phyloP scores from a whole-genome alignment of 352 stramenopile genomes.

The Globisporangium apiculatum region DNA sequence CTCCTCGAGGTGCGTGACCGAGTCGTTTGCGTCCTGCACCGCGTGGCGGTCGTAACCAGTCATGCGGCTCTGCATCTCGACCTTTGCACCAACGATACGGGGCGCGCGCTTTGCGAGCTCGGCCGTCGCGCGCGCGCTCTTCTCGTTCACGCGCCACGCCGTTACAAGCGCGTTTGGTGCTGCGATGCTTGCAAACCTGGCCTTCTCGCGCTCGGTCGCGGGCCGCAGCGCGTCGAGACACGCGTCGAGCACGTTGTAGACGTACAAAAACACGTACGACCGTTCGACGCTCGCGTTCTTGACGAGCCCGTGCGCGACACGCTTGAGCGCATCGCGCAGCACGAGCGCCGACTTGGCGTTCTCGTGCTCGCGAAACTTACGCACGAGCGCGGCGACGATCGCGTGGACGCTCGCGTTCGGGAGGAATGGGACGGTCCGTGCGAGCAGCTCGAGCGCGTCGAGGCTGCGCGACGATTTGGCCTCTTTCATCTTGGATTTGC shows the following conservation, averaged over 20 bases:
- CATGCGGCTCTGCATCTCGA: slow-evolving; percentile 61
- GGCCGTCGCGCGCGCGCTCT: slow-evolving; percentile 51
- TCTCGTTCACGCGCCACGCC: slow-evolving; percentile 80
- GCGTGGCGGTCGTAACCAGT: slow-evolving; percentile 75
- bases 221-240: slow-evolving; percentile 70
- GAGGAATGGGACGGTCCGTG: slow-evolving; percentile 78
- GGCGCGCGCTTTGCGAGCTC: slow-evolving; percentile 58
- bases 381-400: slow-evolving; percentile 64
- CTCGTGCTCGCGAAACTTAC: slow-evolving; percentile 62
- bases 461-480: slow-evolving; percentile 61
- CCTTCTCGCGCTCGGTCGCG: slow-evolving; percentile 53
- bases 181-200: slow-evolving; percentile 33
- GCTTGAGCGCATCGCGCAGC: slow-evolving; percentile 73
- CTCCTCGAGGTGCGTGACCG: slow-evolving; percentile 65
- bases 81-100: slow-evolving; percentile 37
- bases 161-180: slow-evolving; percentile 26
- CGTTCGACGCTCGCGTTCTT: slow-evolving; percentile 81
- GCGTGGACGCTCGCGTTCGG: slow-evolving; percentile 77
- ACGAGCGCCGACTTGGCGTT: slow-evolving; percentile 47
- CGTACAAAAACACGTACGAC: slow-evolving; percentile 83
- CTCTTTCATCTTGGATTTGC: slow-evolving; percentile 89
- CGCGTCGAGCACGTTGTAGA: slow-evolving; percentile 77
- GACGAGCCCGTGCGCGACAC: slow-evolving; percentile 64
- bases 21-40: slow-evolving; percentile 48
- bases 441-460: slow-evolving; percentile 76